Percentiles rank a stretch among this genome's conserved stretches.
Conservation (phyloP, 805 yeast species). For the Saturnispora bothae region DNA sequence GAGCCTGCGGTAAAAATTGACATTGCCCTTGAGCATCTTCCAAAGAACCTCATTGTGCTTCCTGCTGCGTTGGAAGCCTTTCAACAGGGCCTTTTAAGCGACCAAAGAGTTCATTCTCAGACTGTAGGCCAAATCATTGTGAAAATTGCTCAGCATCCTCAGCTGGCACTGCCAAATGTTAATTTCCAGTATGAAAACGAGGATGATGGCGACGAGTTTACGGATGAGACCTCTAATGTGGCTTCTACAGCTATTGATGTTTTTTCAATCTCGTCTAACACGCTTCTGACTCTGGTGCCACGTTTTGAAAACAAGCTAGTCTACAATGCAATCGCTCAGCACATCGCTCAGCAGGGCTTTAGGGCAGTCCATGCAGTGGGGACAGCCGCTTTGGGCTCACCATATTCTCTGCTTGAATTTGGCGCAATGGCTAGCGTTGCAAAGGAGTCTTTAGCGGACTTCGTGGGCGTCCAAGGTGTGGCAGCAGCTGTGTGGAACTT, state of each 20-base stretch:
- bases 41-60: neutral
- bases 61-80: conserved; percentile 38
- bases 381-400: conserved; percentile 1
- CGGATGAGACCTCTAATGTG: too few relatives aligned
- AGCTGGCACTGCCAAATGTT: neutral
- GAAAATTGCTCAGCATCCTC: too few relatives aligned
- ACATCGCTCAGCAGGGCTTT: neutral
- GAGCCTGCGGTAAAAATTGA: neutral
- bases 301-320: conserved; percentile 16
- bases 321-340: conserved; percentile 18
- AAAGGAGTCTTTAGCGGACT: neutral
- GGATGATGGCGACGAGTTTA: too few relatives aligned
- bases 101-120: too few relatives aligned
- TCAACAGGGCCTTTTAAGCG: too few relatives aligned
- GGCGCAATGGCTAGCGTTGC: too few relatives aligned
- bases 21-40: neutral
- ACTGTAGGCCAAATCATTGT: too few relatives aligned
- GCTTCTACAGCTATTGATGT: too few relatives aligned
- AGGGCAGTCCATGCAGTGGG: neutral
- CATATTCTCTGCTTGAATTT: neutral
- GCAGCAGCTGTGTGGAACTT: conserved; percentile 3
- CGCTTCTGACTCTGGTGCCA: conserved; percentile 17
- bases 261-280: neutral
- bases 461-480: conserved; percentile 1
- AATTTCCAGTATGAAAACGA: neutral